Conservation (phyloP, 208 protist genomes). For the Acanthamoeba culbertsoni region DNA sequence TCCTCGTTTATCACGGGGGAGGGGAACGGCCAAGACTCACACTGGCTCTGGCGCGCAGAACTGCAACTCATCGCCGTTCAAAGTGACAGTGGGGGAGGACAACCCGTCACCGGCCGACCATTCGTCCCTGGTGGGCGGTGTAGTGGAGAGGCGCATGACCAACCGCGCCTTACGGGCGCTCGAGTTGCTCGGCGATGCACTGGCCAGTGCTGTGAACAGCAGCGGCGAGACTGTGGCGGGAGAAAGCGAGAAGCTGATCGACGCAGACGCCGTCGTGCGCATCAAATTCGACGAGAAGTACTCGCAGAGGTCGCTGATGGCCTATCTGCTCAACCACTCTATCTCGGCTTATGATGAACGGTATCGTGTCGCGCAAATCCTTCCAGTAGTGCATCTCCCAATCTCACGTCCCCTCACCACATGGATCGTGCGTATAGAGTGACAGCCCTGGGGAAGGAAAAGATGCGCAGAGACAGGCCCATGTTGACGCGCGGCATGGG, state of each 20-base stretch:
- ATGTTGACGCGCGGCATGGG: not conserved
- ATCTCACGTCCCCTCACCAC: not conserved
- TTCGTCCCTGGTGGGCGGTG: not conserved
- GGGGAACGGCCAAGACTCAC: not conserved
- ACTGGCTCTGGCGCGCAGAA: too few species aligned
- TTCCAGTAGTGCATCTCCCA: too few species aligned
- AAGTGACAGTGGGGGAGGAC: not conserved
- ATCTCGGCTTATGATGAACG: not conserved
- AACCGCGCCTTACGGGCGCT: not conserved
- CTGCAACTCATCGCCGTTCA: constrained; percentile 46
- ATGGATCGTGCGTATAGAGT: not conserved
- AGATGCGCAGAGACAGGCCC: not conserved
- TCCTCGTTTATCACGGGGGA: not conserved
- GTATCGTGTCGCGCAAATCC: too few species aligned
- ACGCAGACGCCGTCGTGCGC: not conserved
- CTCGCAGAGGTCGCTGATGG: not conserved
- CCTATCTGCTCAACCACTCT: not conserved
- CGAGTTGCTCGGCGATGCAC: not conserved
- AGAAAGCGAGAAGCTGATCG: not conserved
- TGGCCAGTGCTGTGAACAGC: not conserved
- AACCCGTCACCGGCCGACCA: not conserved
- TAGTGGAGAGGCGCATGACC: not conserved
- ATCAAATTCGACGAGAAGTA: constrained; percentile 42
- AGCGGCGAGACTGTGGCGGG: not conserved
- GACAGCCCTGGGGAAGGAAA: not conserved